Evolutionary conservation across 1,284 basidiomycete genomes (phyloP).

Genomic region (Hortiboletus rubellus): DNA sequence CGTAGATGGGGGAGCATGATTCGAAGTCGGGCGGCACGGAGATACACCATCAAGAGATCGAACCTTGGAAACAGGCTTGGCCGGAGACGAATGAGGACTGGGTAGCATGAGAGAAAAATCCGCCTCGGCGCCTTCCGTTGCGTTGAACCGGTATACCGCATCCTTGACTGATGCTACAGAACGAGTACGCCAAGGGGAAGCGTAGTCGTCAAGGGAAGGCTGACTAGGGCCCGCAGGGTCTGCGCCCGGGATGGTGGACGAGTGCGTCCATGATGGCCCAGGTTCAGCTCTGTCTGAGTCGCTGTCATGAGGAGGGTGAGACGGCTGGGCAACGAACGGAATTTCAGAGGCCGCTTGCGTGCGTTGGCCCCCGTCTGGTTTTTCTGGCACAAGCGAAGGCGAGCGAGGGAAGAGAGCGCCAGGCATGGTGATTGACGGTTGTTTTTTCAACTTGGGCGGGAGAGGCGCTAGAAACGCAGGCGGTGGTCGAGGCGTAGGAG

Average conservation of each 20-base stretch:
- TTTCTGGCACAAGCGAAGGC: constrained; percentile 58
- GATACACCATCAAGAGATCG: constrained; percentile 9
- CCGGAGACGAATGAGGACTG: constrained; percentile 33
- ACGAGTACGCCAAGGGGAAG: constrained; percentile 34
- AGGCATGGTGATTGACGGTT: constrained; percentile 68
- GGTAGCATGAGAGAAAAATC: constrained; percentile 44
- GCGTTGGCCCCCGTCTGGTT: background rate
- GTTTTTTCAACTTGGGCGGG: constrained; percentile 36
- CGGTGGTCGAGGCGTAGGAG: constrained; percentile 20
- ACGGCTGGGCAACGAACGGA: background rate
- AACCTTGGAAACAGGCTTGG: constrained; percentile 13
- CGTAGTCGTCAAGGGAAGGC: constrained; percentile 25
- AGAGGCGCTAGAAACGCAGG: constrained; percentile 35
- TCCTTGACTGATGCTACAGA: constrained; percentile 42
- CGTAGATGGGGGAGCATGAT: background rate
- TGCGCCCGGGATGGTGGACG: background rate
- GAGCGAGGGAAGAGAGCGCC: constrained; percentile 73
- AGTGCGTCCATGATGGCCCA: constrained; percentile 19
- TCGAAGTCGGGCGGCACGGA: background rate
- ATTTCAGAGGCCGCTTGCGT: background rate
- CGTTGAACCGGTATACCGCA: constrained; percentile 45
- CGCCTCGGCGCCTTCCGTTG: constrained; percentile 32
- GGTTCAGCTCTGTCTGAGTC: constrained; percentile 6
- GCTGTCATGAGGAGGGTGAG: background rate
- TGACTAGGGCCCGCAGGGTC: constrained; percentile 9